Conservation (phyloP, 2,329 filamentous ascomycete genomes). For the Aspergillus chevalieri region DNA sequence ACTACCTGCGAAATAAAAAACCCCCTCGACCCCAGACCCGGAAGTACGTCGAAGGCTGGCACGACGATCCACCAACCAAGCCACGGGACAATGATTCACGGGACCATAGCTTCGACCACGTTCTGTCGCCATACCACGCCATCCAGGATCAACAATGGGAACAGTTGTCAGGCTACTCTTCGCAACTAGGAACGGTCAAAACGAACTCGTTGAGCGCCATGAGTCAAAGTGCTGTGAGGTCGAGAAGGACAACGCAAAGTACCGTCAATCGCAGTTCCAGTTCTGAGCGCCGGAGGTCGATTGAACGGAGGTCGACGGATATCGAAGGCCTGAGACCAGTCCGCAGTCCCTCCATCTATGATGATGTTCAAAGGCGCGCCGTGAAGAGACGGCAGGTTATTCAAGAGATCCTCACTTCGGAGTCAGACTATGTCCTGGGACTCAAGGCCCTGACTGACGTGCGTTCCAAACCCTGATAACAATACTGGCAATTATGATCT, state of each 20-base stretch:
- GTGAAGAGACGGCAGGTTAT: slow-evolving; percentile 71
- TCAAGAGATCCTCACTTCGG: slow-evolving; percentile 78
- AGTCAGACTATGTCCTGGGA: slow-evolving; percentile 83
- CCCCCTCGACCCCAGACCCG: slow-evolving; percentile 15
- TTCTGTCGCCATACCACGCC: slow-evolving; percentile 14
- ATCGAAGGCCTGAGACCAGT: slow-evolving; percentile 50
- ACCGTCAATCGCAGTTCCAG: slow-evolving; percentile 50
- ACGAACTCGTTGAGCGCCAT: slow-evolving; percentile 74
- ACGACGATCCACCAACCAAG: slow-evolving; percentile 8
- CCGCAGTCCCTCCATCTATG: slow-evolving; percentile 52
- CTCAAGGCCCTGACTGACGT: slow-evolving; percentile 82
- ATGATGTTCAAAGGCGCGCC: slow-evolving; percentile 64
- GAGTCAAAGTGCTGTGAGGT: slow-evolving; percentile 63
- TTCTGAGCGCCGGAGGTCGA: slow-evolving; percentile 59
- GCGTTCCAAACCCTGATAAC: slow-evolving; percentile 23
- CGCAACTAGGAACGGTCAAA: slow-evolving; percentile 72
- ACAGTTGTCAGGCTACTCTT: slow-evolving; percentile 70
- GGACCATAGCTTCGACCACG: slow-evolving; percentile 2
- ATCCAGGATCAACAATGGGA: slow-evolving; percentile 42
- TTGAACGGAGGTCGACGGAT: slow-evolving; percentile 53
- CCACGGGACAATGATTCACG: background rate
- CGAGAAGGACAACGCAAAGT: slow-evolving; percentile 53
- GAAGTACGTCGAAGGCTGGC: slow-evolving; percentile 34
- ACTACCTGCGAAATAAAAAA: slow-evolving; percentile 28
- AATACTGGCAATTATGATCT: background rate